A percentile compares a stretch with the other conserved stretches of the same genome.
Evolutionary conservation across 768 basidiomycete genomes (phyloP).

Genomic region (Pleurotus platypus): DNA sequence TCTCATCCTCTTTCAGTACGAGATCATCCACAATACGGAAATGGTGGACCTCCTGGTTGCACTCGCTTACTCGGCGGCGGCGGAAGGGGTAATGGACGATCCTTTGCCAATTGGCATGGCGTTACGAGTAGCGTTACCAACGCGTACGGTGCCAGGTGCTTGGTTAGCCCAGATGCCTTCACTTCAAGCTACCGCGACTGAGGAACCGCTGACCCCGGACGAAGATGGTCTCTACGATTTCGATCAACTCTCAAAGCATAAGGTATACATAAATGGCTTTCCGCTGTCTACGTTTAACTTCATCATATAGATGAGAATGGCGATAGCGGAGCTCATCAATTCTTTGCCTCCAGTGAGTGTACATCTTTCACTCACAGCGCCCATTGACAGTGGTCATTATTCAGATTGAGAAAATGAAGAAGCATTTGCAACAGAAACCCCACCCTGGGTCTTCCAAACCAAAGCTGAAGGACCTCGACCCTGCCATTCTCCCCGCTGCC

Average conservation of each 20-base stretch:
- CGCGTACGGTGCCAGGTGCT: not conserved
- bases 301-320: constrained; percentile 39
- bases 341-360: constrained; percentile 43
- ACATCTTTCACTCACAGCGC: not conserved
- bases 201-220: constrained; percentile 12
- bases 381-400: not conserved
- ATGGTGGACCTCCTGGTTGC: constrained; percentile 70
- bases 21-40: constrained; percentile 60
- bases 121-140: constrained; percentile 43
- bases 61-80: constrained; percentile 53
- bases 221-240: constrained; percentile 47
- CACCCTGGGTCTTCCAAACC: constrained; percentile 50
- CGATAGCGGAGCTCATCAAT: constrained; percentile 40
- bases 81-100: constrained; percentile 49
- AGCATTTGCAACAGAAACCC: constrained; percentile 49
- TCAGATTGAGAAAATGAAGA: constrained; percentile 57
- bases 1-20: constrained; percentile 42
- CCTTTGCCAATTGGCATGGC: constrained; percentile 60
- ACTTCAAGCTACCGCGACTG: not conserved
- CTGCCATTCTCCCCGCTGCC: constrained; percentile 49
- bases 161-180: not conserved
- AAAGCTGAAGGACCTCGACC: constrained; percentile 48
- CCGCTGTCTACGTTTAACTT: not conserved
- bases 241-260: constrained; percentile 33
- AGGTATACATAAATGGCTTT: not conserved